phyloP scores from a whole-genome alignment of 192 early-diverging fungal species.

The Podila epigama region DNA sequence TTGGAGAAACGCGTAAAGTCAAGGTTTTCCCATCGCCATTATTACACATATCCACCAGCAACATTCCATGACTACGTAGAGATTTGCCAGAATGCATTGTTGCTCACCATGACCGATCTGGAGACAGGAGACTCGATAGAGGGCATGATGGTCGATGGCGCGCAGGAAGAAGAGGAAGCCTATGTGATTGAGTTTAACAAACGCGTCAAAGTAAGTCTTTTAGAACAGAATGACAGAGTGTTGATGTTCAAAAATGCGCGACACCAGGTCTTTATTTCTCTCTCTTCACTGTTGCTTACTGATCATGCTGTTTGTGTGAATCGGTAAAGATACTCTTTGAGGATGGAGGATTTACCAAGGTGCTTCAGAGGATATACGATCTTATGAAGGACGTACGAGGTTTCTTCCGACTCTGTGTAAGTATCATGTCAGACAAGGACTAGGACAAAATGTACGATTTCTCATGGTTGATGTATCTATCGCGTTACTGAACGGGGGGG shows the following conservation, averaged over 20 bases:
- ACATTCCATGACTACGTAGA: constrained; percentile 63
- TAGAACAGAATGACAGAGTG: too few species aligned
- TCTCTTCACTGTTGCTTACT: background rate
- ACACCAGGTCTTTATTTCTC: background rate
- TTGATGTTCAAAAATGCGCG: too few species aligned
- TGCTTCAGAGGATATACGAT: constrained; percentile 64
- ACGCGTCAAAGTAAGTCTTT: constrained; percentile 30
- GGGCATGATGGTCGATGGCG: background rate
- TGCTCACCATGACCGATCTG: constrained; percentile 27
- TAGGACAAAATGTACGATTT: background rate
- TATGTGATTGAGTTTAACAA: constrained; percentile 64
- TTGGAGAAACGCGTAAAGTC: constrained; percentile 96
- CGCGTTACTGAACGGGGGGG: too few species aligned
- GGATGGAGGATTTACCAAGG: constrained; percentile 43
- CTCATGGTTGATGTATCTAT: constrained; percentile 12
- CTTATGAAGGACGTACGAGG: constrained; percentile 62
- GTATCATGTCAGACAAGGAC: background rate
- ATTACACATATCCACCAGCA: constrained; percentile 70
- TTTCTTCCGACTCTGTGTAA: constrained; percentile 64
- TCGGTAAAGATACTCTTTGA: constrained; percentile 52
- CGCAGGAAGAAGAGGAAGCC: constrained; percentile 24
- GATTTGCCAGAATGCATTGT: constrained; percentile 63
- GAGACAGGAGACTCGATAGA: constrained; percentile 17
- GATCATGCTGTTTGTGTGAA: constrained; percentile 4
- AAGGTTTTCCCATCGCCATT: constrained; percentile 88